Conservation (phyloP, 192 early-diverging fungal species). For the Geranomyces michiganensis region DNA sequence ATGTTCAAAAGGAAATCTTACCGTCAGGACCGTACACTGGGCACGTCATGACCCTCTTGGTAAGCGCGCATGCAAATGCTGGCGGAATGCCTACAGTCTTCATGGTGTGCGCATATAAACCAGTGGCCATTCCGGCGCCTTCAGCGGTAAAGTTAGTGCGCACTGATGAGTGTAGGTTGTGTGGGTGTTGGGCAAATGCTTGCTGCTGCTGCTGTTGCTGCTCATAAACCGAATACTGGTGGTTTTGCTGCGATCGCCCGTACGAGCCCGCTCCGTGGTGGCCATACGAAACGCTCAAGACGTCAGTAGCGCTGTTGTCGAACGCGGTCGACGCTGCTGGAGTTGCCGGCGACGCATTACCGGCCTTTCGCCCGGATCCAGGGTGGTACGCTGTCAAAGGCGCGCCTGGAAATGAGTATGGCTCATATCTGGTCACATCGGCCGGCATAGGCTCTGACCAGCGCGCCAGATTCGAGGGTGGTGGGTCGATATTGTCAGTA, state of each 20-base stretch:
- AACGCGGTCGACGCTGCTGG: background rate
- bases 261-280: background rate
- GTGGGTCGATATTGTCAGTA: too few relatives aligned
- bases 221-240: conserved; percentile 2
- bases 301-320: background rate
- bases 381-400: background rate
- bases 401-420: background rate
- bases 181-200: background rate
- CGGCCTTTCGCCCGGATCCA: background rate
- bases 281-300: background rate
- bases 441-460: background rate
- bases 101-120: background rate
- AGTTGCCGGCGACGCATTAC: background rate
- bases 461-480: too few relatives aligned
- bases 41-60: conserved; percentile 17
- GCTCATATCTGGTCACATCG: background rate
- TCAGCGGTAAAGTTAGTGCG: too few relatives aligned
- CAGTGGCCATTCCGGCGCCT: background rate
- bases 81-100: background rate
- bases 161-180: too few relatives aligned
- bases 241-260: conserved; percentile 6
- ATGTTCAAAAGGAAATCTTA: conserved; percentile 15
- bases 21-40: conserved; percentile 34
- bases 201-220: conserved; percentile 23
- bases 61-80: conserved; percentile 24